Evolutionary conservation across 108 stramenopile species (phyloP).

Genomic region (Cyclotella atomus): DNA sequence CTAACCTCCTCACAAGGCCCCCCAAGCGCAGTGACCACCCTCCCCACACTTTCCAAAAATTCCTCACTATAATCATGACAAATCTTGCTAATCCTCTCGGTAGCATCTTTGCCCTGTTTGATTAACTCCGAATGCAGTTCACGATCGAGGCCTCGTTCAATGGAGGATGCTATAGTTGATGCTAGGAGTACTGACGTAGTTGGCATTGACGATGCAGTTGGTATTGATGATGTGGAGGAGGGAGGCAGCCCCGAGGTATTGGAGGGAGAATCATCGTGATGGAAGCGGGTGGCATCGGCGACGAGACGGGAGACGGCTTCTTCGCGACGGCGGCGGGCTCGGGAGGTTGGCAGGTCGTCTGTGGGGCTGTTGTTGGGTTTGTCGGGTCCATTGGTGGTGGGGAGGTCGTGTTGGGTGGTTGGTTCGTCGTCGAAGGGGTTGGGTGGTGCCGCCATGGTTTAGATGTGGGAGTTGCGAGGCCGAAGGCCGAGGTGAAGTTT

Average conservation of each 20-base stretch:
- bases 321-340: conserved; percentile 74
- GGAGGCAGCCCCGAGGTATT: conserved; percentile 5
- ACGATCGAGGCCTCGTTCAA: conserved; percentile 85
- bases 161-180: conserved; percentile 72
- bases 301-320: conserved; percentile 86
- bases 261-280: conserved; percentile 43
- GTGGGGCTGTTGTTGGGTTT: neutral
- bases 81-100: conserved; percentile 69
- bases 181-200: conserved; percentile 78
- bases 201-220: conserved; percentile 16
- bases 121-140: conserved; percentile 82
- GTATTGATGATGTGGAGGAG: conserved; percentile 12
- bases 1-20: conserved; percentile 76
- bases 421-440: conserved; percentile 6
- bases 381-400: neutral
- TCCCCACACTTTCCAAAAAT: conserved; percentile 81
- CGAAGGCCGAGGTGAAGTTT: neutral
- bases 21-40: conserved; percentile 79
- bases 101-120: conserved; percentile 76
- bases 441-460: neutral
- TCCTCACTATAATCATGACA: conserved; percentile 91
- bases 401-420: neutral
- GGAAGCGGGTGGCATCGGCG: conserved; percentile 77
- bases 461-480: neutral
- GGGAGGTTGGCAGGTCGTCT: neutral